phyloP scores from a whole-genome alignment of 495 filamentous ascomycete genomes.

The Hyaloscypha hepaticicola region DNA sequence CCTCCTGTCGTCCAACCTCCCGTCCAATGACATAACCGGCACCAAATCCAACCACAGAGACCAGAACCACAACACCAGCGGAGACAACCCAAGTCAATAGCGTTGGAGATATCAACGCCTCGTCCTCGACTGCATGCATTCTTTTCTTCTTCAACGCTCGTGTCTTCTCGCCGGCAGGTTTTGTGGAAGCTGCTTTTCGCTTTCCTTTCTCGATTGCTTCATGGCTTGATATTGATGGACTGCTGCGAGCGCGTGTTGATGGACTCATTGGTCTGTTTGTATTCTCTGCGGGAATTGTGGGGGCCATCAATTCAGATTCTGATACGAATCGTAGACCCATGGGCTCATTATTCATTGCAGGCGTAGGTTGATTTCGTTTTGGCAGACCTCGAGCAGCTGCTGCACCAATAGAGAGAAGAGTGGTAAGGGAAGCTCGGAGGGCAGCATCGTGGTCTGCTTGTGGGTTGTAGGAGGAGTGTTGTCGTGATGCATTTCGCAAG shows the following conservation, averaged over 20 bases:
- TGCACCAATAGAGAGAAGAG: conserved; percentile 89
- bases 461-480: conserved; percentile 49
- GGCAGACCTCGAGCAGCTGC: conserved; percentile 75
- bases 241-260: conserved; percentile 31
- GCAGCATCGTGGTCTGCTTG: conserved; percentile 91
- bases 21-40: conserved; percentile 85
- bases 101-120: conserved; percentile 59
- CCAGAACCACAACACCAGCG: conserved; percentile 87
- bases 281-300: conserved; percentile 30
- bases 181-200: conserved; percentile 50
- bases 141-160: conserved; percentile 53
- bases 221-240: conserved; percentile 34
- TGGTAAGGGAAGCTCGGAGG: conserved; percentile 86
- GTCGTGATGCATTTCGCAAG: conserved; percentile 11
- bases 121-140: conserved; percentile 38
- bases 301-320: conserved; percentile 66
- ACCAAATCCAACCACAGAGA: conserved; percentile 88
- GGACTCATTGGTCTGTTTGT: conserved; percentile 30
- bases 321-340: conserved; percentile 66
- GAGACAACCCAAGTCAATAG: conserved; percentile 89
- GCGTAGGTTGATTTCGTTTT: conserved; percentile 49
- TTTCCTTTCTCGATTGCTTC: conserved; percentile 44
- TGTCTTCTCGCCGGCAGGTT: conserved; percentile 30
- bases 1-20: conserved; percentile 30
- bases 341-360: conserved; percentile 43